These are phyloP conservation scores for Voacanga thouarsii DNA, from an alignment of 257 asterid species.

Conservation along the genomic window DNA sequence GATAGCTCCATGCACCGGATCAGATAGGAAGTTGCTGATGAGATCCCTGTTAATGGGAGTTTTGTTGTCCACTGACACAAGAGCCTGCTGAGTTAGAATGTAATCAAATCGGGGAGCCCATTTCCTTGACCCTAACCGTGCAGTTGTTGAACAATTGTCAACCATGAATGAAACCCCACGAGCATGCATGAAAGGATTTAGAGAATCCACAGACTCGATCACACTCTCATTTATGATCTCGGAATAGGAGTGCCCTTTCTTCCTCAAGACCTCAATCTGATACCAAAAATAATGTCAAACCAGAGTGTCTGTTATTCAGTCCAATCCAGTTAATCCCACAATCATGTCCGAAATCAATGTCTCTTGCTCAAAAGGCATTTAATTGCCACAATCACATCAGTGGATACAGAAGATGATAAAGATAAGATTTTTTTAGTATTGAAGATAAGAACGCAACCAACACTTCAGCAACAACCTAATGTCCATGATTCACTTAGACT, in stretches of 20 bases:
- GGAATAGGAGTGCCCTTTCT: slow-evolving; percentile 94
- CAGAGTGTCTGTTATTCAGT: not conserved
- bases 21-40: slow-evolving; percentile 81
- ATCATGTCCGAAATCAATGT: not conserved
- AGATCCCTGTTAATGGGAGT: slow-evolving; percentile 73
- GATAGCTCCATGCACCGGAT: slow-evolving; percentile 80
- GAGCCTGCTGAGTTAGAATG: slow-evolving; percentile 85
- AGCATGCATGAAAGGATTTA: slow-evolving; percentile 96
- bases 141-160: slow-evolving; percentile 95
- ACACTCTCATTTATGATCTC: slow-evolving; percentile 92
- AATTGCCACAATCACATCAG: not conserved
- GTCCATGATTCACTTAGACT: not conserved
- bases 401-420: not conserved
- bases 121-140: slow-evolving; percentile 86
- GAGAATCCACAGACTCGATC: slow-evolving; percentile 85
- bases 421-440: too few relatives aligned
- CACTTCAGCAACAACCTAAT: not conserved
- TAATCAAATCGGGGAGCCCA: slow-evolving; percentile 96
- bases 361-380: too few relatives aligned
- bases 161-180: slow-evolving; percentile 99
- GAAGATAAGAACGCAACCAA: not conserved
- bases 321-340: not conserved
- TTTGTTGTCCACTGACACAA: slow-evolving; percentile 65
- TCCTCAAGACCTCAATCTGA: slow-evolving; percentile 91
- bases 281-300: not conserved